Conservation (phyloP, 306 rosid genomes). For the Casuarina cunninghamiana region DNA sequence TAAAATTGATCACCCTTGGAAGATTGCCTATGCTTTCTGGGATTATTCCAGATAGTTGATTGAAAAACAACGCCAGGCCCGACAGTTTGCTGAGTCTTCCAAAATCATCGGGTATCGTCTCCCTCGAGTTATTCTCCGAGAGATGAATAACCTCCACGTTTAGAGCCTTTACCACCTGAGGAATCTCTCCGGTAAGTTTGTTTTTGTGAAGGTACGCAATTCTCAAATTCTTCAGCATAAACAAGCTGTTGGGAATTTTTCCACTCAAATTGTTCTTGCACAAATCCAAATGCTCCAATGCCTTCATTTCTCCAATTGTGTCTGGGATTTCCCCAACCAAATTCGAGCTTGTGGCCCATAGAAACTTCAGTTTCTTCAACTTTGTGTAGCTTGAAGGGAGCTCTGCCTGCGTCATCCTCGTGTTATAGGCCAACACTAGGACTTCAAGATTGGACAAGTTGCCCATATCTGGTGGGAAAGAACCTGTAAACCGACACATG, state of each 20-base stretch:
- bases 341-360: conserved; percentile 36
- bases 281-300: conserved; percentile 50
- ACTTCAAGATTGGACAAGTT: conserved; percentile 54
- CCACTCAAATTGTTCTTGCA: conserved; percentile 43
- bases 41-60: conserved; percentile 56
- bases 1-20: conserved; percentile 40
- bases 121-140: conserved; percentile 39
- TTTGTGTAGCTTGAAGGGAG: conserved; percentile 41
- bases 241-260: conserved; percentile 49
- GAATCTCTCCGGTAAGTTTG: conserved; percentile 54
- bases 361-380: conserved; percentile 49
- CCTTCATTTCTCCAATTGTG: conserved; percentile 50
- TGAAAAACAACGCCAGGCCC: conserved; percentile 33
- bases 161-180: conserved; percentile 43
- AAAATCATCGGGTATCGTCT: conserved; percentile 56
- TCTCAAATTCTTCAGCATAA: conserved; percentile 47
- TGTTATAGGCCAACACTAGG: conserved; percentile 31
- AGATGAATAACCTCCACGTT: conserved; percentile 46
- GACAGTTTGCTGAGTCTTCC: conserved; percentile 49
- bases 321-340: conserved; percentile 64
- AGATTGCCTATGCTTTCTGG: conserved; percentile 57
- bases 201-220: conserved; percentile 38
- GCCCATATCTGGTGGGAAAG: conserved; percentile 56
- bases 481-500: conserved; percentile 38
- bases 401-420: conserved; percentile 21